Percentiles rank a stretch among this genome's conserved stretches.
Conservation (phyloP, 768 basidiomycete genomes). For the Piloderma croceum region DNA sequence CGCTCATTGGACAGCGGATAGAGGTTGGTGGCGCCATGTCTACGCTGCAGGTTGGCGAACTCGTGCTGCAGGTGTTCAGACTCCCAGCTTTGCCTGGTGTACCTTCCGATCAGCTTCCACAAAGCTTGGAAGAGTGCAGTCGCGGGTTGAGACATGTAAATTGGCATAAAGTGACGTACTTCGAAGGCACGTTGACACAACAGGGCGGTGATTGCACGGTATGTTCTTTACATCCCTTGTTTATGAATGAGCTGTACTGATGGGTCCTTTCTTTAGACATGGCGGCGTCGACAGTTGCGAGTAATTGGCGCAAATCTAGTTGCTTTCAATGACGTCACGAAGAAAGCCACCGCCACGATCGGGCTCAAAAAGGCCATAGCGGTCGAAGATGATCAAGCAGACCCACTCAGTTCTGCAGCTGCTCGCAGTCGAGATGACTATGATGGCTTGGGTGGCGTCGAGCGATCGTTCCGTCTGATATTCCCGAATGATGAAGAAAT, state of each 20-base stretch:
- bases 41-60: constrained; percentile 77
- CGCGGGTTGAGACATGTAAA: constrained; percentile 83
- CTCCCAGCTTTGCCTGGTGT: constrained; percentile 86
- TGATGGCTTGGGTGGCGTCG: constrained; percentile 62
- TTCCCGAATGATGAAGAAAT: constrained; percentile 80
- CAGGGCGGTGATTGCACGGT: constrained; percentile 90
- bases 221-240: constrained; percentile 27
- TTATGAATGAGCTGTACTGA: constrained; percentile 1
- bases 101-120: constrained; percentile 70
- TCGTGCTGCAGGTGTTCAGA: constrained; percentile 86
- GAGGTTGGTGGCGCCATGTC: constrained; percentile 48
- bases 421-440: constrained; percentile 47
- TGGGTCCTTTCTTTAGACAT: constrained; percentile 43
- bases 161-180: constrained; percentile 94
- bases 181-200: constrained; percentile 90
- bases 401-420: constrained; percentile 35
- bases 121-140: constrained; percentile 89
- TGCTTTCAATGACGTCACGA: constrained; percentile 91
- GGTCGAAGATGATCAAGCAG: constrained; percentile 72
- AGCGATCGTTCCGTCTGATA: constrained; percentile 78
- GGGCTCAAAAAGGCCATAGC: constrained; percentile 78
- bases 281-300: constrained; percentile 77
- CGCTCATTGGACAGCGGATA: constrained; percentile 70
- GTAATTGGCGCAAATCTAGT: constrained; percentile 82
- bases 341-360: constrained; percentile 84